phyloP scores from a whole-genome alignment of 805 yeast genomes.

The Tetrapisispora namnaoensis region DNA sequence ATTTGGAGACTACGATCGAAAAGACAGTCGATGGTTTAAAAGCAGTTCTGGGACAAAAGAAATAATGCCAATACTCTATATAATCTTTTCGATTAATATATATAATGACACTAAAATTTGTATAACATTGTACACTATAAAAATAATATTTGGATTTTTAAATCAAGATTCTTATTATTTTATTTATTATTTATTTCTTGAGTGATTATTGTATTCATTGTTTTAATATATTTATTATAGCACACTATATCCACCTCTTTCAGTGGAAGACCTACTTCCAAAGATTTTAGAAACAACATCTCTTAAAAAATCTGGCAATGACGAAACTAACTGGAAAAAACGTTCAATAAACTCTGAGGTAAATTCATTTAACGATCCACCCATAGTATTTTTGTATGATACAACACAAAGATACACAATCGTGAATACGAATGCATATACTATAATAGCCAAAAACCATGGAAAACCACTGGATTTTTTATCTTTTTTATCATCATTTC shows the following conservation, averaged over 20 bases:
- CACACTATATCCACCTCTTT: slow-evolving; percentile 88
- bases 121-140: background rate
- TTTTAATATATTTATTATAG: slow-evolving; percentile 36
- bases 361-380: slow-evolving; percentile 55
- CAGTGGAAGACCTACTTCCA: slow-evolving; percentile 39
- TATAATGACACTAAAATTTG: background rate
- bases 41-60: slow-evolving; percentile 27
- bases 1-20: slow-evolving; percentile 66
- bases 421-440: slow-evolving; percentile 60
- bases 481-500: slow-evolving; percentile 18
- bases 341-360: slow-evolving; percentile 70
- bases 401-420: slow-evolving; percentile 59
- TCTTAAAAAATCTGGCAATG: slow-evolving; percentile 53
- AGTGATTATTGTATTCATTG: background rate
- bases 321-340: slow-evolving; percentile 43
- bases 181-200: background rate
- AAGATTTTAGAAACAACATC: slow-evolving; percentile 62
- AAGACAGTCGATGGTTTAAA: slow-evolving; percentile 60
- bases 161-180: background rate
- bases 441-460: slow-evolving; percentile 68
- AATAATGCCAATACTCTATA: background rate
- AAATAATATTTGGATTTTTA: background rate
- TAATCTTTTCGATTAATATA: background rate
- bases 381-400: slow-evolving; percentile 63
- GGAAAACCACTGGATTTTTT: slow-evolving; percentile 28